Evolutionary conservation across 139 green algal species (phyloP), one percentile per base, ranked within the genome.

Genomic region (Coelastrella sp.): DNA sequence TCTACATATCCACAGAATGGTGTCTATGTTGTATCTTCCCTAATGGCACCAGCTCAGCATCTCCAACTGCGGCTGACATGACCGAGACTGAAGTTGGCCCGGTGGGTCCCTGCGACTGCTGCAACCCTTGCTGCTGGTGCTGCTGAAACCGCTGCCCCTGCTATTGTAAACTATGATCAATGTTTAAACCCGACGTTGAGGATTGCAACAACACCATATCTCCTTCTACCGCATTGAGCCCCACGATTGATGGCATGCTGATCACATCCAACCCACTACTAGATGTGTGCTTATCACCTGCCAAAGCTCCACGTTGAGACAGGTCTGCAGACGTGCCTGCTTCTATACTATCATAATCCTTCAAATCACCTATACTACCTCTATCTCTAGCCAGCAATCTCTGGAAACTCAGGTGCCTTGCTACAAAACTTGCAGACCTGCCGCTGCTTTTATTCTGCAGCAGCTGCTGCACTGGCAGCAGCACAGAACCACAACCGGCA

Each of bases 1-100:
- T 47, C 32, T 47, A 47, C 32, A 47, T 47, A 47, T 47, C 32
- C 32, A 47, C 32, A 47, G 96, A 14, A 93, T 98, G 90, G 99
- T 98, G 81, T 98, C 92, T 90, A 98, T 99, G 7, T 99, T 92
- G 19, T 96, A 96, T 3, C 91, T 92, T 3, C 95, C 97, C n/a
- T 93, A 94, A 47, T 99, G 94, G 58, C 92, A 97, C 73, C 97
- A 98, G 59, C 96, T 94, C 58, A 98, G 95, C 22, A 85, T 95
- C 73, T 99, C 96, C 19, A 93, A 80, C 10, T 98, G 86, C 90
- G 97, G 91, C 75, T 60, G n/a, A 7, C 11, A 4, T 4, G 14
- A 19, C 11, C 32, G 6, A 61, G 23, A 81, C 3, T 14, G 57
- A 7, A 58, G 74, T 13, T 56, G n/a, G 13, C 10, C 74, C 10